phyloP scores from a whole-genome alignment of 2,329 filamentous ascomycete genomes.

The Eutypella sp. region DNA sequence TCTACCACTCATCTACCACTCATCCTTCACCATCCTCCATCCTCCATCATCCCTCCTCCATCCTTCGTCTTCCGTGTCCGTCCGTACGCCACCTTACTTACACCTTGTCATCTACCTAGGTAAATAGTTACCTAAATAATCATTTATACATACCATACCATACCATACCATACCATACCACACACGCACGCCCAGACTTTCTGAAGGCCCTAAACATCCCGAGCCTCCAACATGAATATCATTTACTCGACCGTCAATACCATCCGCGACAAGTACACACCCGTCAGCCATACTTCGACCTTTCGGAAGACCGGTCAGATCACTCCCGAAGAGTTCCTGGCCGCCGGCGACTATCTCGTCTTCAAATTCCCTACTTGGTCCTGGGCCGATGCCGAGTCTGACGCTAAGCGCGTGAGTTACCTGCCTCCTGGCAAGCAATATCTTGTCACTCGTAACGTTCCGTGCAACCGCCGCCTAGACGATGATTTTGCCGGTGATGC shows the following conservation, averaged over 20 bases:
- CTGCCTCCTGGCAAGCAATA: constrained; percentile 91
- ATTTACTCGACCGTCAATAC: constrained; percentile 90
- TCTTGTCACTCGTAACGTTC: constrained; percentile 88
- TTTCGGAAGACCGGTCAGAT: constrained; percentile 94
- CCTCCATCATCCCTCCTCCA: too few species aligned
- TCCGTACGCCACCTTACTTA: too few species aligned
- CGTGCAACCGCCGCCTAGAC: constrained; percentile 85
- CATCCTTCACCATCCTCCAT: too few species aligned
- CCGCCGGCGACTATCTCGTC: constrained; percentile 93
- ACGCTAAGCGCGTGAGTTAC: constrained; percentile 70
- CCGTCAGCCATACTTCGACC: constrained; percentile 83
- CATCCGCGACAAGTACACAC: constrained; percentile 86
- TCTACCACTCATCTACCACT: too few species aligned
- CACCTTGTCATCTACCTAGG: too few species aligned
- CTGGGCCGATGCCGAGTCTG: constrained; percentile 85
- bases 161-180: background rate
- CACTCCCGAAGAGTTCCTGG: constrained; percentile 93
- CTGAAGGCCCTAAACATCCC: background rate
- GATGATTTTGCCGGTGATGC: constrained; percentile 90
- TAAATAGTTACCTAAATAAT: too few species aligned
- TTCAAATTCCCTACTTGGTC: constrained; percentile 99
- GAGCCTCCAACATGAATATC: constrained; percentile 64
- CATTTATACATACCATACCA: too few species aligned
- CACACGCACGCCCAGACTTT: background rate
- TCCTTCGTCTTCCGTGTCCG: too few species aligned